Percentiles rank a stretch among this genome's conserved stretches.
Conservation (phyloP, 495 filamentous ascomycete species). For the Aspergillus nidulans region DNA sequence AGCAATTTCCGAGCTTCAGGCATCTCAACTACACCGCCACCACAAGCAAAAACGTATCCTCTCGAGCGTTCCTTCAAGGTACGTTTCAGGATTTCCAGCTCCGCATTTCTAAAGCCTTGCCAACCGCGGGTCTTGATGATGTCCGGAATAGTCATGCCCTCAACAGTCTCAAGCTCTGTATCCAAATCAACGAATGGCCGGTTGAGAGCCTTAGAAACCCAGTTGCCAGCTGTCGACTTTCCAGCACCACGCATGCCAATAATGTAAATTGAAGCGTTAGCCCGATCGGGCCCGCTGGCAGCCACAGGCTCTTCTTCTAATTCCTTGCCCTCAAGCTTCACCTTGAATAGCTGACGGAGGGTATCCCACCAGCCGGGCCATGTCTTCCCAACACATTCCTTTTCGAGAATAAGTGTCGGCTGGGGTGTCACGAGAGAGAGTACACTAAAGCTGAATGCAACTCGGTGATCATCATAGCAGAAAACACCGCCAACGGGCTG, state of each 20-base stretch:
- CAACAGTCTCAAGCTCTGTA: conserved; percentile 68
- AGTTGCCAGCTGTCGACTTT: conserved; percentile 88
- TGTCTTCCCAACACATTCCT: conserved; percentile 95
- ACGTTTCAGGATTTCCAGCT: conserved; percentile 68
- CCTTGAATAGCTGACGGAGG: conserved; percentile 68
- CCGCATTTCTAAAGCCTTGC: conserved; percentile 81
- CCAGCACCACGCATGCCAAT: conserved; percentile 98
- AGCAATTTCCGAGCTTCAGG: conserved; percentile 77
- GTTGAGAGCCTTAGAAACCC: conserved; percentile 70
- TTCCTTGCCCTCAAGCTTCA: conserved; percentile 68
- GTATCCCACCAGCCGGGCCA: conserved; percentile 99
- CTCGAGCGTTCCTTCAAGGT: conserved; percentile 68
- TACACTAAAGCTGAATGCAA: conserved; percentile 98
- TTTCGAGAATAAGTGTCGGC: conserved; percentile 75
- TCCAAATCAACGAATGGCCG: conserved; percentile 85
- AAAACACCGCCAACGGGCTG: conserved; percentile 65
- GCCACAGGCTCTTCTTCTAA: conserved; percentile 38
- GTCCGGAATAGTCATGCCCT: conserved; percentile 74
- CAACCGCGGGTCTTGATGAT: conserved; percentile 77
- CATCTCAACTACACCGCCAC: conserved; percentile 89
- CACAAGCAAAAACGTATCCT: conserved; percentile 85
- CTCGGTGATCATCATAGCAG: conserved; percentile 97
- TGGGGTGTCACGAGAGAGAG: conserved; percentile 70
- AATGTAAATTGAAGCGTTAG: conserved; percentile 70
- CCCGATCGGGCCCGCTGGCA: conserved; percentile 30